Evolutionary conservation across 768 basidiomycete species (phyloP), one percentile per base, ranked within the genome.

Genomic region (Leccinum imitatum): DNA sequence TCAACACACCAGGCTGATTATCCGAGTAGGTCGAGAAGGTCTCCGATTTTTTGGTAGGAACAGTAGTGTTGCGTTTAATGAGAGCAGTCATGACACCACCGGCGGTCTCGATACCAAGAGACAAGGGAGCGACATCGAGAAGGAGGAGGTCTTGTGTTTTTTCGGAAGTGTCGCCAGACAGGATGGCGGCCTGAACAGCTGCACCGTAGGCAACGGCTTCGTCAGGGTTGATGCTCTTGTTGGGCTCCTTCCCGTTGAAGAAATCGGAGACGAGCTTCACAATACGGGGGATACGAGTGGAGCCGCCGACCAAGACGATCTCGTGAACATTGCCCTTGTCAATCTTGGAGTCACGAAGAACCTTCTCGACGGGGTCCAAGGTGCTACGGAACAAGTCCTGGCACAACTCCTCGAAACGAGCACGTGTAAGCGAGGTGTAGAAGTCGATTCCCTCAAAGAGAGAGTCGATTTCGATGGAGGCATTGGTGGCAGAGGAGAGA

Each of bases 181-280:
- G 89, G 70, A 98, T 96, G 69, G 95, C 96, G 59, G 94, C 96
- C 79, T 98, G 95, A 68, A 99, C 95, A 60, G 96, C 96, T 58
- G 96, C 96, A 82, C 96, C 95, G 76, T 97, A 97, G 19, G 96
- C 96, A 59, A 98, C 95, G 58, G 96, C 95, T 80, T 98, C 96
- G 66, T 98, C 96, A 55, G 96, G 96, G 87, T 98, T 98, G 83
- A 98, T 98, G 80, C 90, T 90, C 85, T 95, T 97, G 84, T 94
- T 95, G 70, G 93, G 95, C 81, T 97, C 95, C 83, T 95, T 95
- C 75, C 95, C 95, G 75, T 92, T 93, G 84, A 98, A 98, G 86
- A 91, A 97, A 78, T 98, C 95, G 65, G 93, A 95, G 59, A 98
- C 93, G 73, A 98, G 91, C 79, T 97, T 95, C 75, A 93, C 89